A percentile compares a stretch with the other conserved stretches of the same genome.
These are phyloP conservation scores for Entelexis sorbosivorans DNA, from an alignment of 1,139 yeast genomes.

Conservation along the genomic window DNA sequence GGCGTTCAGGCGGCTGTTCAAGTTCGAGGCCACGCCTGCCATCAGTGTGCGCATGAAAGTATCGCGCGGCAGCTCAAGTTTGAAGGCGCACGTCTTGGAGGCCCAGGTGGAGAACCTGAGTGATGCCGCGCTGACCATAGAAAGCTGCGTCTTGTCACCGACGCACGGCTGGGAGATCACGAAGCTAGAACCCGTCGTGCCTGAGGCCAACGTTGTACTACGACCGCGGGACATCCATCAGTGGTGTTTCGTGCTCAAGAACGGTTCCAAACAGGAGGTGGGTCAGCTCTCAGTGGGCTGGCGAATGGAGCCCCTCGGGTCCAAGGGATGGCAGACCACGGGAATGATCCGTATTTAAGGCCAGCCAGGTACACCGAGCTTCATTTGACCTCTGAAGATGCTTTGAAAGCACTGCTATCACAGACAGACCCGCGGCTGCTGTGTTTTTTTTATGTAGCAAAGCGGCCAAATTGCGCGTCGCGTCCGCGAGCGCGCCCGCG, in stretches of 20 bases:
- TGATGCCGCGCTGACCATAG: conserved; percentile 27
- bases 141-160: conserved; percentile 27
- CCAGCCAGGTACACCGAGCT: too few relatives aligned
- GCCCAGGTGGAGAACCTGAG: conserved; percentile 32
- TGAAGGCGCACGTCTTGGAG: conserved; percentile 26
- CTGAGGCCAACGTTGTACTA: conserved; percentile 19
- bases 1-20: conserved; percentile 26
- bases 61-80: conserved; percentile 19
- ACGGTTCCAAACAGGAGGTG: conserved; percentile 15
- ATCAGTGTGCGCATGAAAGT: conserved; percentile 29
- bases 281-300: conserved; percentile 28
- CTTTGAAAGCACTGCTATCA: too few relatives aligned
- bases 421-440: too few relatives aligned
- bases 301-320: conserved; percentile 33
- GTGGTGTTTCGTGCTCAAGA: conserved; percentile 20
- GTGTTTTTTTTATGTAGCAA: too few relatives aligned
- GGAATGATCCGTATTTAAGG: conserved; percentile 19
- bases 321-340: conserved; percentile 31
- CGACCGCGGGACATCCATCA: conserved; percentile 25
- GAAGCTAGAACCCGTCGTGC: conserved; percentile 6
- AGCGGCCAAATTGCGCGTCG: too few relatives aligned
- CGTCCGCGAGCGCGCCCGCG: too few relatives aligned
- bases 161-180: conserved; percentile 26
- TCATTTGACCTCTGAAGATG: too few relatives aligned
- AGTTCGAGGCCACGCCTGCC: conserved; percentile 29